phyloP scores from a whole-genome alignment of 2,329 filamentous ascomycete genomes.

The Fusarium anthophilum region DNA sequence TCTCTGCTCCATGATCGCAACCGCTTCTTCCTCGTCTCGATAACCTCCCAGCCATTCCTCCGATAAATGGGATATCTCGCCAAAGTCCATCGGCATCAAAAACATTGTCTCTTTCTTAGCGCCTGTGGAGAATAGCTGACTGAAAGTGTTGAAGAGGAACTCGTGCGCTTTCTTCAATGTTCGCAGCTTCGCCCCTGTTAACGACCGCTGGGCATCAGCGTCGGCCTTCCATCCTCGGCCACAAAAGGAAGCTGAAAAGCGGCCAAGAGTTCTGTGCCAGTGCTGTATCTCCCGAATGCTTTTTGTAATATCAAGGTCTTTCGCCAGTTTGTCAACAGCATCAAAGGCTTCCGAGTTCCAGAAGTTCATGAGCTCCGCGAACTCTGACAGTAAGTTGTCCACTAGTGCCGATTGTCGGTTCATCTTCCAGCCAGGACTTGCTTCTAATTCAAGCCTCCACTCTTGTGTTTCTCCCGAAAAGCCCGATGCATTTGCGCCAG shows the following conservation, averaged over 20 bases:
- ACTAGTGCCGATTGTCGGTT: not conserved
- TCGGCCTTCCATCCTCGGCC: not conserved
- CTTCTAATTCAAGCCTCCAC: slow-evolving; percentile 1
- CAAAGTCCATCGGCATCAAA: not conserved
- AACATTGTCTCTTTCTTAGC: not conserved
- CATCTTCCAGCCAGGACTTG: not conserved
- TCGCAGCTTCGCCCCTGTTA: not conserved
- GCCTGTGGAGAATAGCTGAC: not conserved
- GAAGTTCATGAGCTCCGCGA: not conserved
- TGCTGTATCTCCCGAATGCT: not conserved
- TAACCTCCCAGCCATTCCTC: not conserved
- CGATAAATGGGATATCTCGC: not conserved
- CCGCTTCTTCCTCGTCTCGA: not conserved
- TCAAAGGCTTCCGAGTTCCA: not conserved
- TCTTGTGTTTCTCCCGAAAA: not conserved
- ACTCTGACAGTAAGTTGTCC: not conserved
- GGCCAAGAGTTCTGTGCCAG: not conserved
- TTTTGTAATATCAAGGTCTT: not conserved
- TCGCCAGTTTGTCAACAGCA: not conserved
- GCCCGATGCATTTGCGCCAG: not conserved
- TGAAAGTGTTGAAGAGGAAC: slow-evolving; percentile 4
- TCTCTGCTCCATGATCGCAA: not conserved
- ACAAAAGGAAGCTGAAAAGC: not conserved
- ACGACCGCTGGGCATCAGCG: not conserved
- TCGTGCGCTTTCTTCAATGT: not conserved